These are phyloP conservation scores for Magnaporthiopsis poae DNA, from an alignment of 2,329 filamentous ascomycete species.

Conservation along the genomic window DNA sequence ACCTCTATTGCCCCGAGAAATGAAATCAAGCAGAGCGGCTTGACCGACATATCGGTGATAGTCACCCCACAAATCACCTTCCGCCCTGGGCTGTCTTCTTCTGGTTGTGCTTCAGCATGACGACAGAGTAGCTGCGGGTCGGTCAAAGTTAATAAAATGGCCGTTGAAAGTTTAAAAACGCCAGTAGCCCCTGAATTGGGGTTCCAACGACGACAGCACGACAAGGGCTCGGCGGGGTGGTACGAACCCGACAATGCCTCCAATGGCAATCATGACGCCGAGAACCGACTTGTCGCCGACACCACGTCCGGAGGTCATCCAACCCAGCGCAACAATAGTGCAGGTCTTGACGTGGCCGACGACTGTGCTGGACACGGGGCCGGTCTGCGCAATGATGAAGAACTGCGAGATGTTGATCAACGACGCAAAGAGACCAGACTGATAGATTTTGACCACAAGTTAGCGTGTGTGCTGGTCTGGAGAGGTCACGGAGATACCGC, in stretches of 20 bases:
- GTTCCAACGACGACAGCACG: not conserved
- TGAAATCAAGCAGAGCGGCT: not conserved
- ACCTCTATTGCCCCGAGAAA: not conserved
- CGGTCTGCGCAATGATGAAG: constrained; percentile 52
- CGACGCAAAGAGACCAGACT: constrained; percentile 55
- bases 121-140: constrained; percentile 20
- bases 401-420: constrained; percentile 57
- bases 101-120: constrained; percentile 21
- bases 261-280: constrained; percentile 46
- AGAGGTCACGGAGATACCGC: not conserved
- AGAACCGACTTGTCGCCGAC: constrained; percentile 45
- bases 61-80: not conserved
- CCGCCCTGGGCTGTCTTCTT: constrained; percentile 10
- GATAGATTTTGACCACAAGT: constrained; percentile 12
- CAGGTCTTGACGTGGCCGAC: constrained; percentile 59
- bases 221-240: not conserved
- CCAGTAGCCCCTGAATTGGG: not conserved
- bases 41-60: not conserved
- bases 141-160: constrained; percentile 4
- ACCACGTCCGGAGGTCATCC: constrained; percentile 45
- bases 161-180: not conserved
- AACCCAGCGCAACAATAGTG: constrained; percentile 54
- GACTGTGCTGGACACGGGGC: constrained; percentile 55
- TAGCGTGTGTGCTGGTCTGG: constrained; percentile 11
- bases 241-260: constrained; percentile 47